Percentiles rank a stretch among this genome's conserved stretches.
phyloP scores from a whole-genome alignment of 1,139 yeast species.

The Zygosaccharomyces pseudobailii region DNA sequence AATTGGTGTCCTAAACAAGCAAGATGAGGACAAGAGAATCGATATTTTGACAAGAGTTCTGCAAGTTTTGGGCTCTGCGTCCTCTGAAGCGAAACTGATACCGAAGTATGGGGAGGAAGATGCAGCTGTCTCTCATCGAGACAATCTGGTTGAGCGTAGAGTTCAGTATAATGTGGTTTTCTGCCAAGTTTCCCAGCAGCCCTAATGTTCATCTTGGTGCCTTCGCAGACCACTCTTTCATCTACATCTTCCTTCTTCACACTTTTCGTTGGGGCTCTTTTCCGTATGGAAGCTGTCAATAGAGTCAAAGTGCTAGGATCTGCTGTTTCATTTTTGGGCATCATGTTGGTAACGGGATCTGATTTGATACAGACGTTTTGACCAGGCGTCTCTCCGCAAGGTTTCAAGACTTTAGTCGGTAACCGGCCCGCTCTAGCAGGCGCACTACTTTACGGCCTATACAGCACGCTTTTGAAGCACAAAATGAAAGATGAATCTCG shows the following conservation, averaged over 20 bases:
- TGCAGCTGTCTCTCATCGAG: constrained; percentile 35
- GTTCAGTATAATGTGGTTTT: constrained; percentile 83
- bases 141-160: constrained; percentile 66
- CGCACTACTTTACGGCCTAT: constrained; percentile 85
- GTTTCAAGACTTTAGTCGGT: constrained; percentile 57
- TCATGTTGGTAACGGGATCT: constrained; percentile 65
- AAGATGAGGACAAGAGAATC: no score
- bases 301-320: constrained; percentile 63
- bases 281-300: constrained; percentile 66
- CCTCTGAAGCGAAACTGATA: constrained; percentile 8
- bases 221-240: constrained; percentile 86
- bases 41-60: no score
- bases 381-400: constrained; percentile 17
- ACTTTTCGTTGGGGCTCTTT: constrained; percentile 69
- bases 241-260: constrained; percentile 94
- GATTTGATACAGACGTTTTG: constrained; percentile 35
- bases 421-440: constrained; percentile 76
- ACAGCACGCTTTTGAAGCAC: constrained; percentile 76
- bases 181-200: constrained; percentile 88
- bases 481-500: constrained; percentile 67
- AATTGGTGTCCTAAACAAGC: no score
- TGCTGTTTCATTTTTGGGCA: constrained; percentile 70
- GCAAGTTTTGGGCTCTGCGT: no score
- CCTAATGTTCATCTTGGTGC: constrained; percentile 81
- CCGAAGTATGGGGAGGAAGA: constrained; percentile 15